These are phyloP conservation scores for Magnusiomyces starmeri DNA, from an alignment of 1,139 yeast genomes.

Conservation along the genomic window DNA sequence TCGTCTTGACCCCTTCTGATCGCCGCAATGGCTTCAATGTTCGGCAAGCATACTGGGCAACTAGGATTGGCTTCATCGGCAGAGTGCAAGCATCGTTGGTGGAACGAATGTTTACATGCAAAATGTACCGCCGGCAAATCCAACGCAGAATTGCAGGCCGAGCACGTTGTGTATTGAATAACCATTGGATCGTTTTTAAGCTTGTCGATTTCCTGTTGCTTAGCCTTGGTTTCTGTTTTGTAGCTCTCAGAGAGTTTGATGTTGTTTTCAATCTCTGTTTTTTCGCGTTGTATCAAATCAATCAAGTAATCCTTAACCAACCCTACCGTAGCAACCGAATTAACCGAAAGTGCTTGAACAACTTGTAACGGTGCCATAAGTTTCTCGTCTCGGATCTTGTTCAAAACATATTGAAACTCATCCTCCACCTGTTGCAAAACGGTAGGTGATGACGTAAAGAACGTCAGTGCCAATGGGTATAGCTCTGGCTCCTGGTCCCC, in stretches of 20 bases:
- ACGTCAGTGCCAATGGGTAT: conserved; percentile 58
- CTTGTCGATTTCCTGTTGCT: conserved; percentile 47
- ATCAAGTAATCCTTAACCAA: conserved; percentile 63
- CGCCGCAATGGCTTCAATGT: conserved; percentile 57
- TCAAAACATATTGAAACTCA: conserved; percentile 45
- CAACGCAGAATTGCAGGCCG: conserved; percentile 58
- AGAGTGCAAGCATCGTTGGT: conserved; percentile 62
- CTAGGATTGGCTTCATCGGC: conserved; percentile 27
- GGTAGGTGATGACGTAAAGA: conserved; percentile 52
- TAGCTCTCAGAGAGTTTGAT: conserved; percentile 61
- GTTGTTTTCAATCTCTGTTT: conserved; percentile 62
- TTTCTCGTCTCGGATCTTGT: conserved; percentile 46
- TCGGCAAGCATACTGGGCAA: conserved; percentile 72
- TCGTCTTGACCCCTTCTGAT: conserved; percentile 55
- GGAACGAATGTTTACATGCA: conserved; percentile 81
- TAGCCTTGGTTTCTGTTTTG: conserved; percentile 54
- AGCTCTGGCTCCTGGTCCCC: conserved; percentile 60
- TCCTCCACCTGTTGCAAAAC: conserved; percentile 49
- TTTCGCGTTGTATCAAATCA: conserved; percentile 53
- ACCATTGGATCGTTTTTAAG: conserved; percentile 50
- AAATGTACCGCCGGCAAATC: conserved; percentile 82
- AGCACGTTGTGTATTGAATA: conserved; percentile 64
- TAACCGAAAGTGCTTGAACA: conserved; percentile 56
- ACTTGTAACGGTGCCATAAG: conserved; percentile 71
- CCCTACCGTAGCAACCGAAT: conserved; percentile 66